A percentile compares a stretch with the other conserved stretches of the same genome.
phyloP scores from a whole-genome alignment of 2,329 filamentous ascomycete genomes.

The Claviceps sp. region DNA sequence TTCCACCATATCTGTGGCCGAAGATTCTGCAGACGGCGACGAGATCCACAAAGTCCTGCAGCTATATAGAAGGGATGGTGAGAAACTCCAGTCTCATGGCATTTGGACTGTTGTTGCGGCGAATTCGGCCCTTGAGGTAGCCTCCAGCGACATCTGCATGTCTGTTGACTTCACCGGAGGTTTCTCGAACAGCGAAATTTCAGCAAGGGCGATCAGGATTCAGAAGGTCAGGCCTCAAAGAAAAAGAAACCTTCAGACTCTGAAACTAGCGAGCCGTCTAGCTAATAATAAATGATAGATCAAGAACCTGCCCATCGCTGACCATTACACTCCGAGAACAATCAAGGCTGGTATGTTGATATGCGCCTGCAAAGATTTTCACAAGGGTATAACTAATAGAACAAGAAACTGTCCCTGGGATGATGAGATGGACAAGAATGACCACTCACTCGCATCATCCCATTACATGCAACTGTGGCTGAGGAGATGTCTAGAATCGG shows the following conservation, averaged over 20 bases:
- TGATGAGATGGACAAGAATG: not conserved
- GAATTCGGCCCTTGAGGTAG: not conserved
- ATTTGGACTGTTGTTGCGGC: not conserved
- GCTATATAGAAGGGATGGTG: not conserved
- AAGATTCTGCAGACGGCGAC: not conserved
- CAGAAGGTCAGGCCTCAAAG: too few species aligned
- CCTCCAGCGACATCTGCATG: not conserved
- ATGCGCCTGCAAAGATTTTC: too few species aligned
- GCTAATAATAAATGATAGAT: not conserved
- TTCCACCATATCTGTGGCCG: not conserved
- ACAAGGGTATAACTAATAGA: too few species aligned
- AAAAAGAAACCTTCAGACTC: too few species aligned
- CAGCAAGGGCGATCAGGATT: too few species aligned
- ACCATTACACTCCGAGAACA: not conserved
- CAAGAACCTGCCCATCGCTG: not conserved
- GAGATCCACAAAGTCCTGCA: not conserved
- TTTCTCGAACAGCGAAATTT: too few species aligned
- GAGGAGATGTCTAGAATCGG: not conserved
- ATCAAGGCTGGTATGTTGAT: too few species aligned
- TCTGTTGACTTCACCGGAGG: not conserved
- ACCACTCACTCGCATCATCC: not conserved
- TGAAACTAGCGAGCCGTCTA: not conserved
- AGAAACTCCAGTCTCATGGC: not conserved
- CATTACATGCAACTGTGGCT: not conserved
- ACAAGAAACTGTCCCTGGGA: too few species aligned